Percentiles rank a stretch among this genome's conserved stretches.
Conservation (phyloP, 1,284 basidiomycete genomes). For the Malassezia caprae region DNA sequence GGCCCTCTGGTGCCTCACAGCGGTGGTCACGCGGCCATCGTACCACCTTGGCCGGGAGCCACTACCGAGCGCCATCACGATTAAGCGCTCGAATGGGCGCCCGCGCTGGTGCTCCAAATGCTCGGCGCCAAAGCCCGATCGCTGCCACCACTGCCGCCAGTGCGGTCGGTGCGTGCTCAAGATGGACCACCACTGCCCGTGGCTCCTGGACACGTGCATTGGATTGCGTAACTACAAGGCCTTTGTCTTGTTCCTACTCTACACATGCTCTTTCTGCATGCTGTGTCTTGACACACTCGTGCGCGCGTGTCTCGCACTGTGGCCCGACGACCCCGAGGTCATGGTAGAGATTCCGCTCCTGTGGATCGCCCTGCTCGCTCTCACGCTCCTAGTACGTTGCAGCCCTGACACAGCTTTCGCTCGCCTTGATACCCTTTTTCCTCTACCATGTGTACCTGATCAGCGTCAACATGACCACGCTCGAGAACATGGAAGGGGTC, state of each 20-base stretch:
- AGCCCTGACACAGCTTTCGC: constrained; percentile 1
- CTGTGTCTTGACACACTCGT: constrained; percentile 2
- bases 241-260: constrained; percentile 72
- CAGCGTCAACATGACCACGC: constrained; percentile 45
- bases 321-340: neutral
- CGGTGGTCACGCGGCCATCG: neutral
- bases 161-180: constrained; percentile 64
- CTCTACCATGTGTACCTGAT: constrained; percentile 45
- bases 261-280: neutral
- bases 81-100: constrained; percentile 31
- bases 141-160: constrained; percentile 64
- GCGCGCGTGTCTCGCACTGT: neutral
- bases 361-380: constrained; percentile 41
- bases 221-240: constrained; percentile 67
- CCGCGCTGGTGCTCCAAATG: constrained; percentile 45
- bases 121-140: constrained; percentile 58
- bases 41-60: neutral
- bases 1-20: constrained; percentile 5
- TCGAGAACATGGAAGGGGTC: constrained; percentile 48
- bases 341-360: constrained; percentile 32
- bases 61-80: constrained; percentile 12
- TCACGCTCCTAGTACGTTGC: constrained; percentile 9
- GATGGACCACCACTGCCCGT: constrained; percentile 61
- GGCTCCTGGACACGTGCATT: constrained; percentile 68
- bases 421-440: constrained; percentile 36